Percentiles rank a stretch among this genome's conserved stretches.
Evolutionary conservation across 2,329 filamentous ascomycete species (phyloP).

Genomic region (Beauveria asiatica): DNA sequence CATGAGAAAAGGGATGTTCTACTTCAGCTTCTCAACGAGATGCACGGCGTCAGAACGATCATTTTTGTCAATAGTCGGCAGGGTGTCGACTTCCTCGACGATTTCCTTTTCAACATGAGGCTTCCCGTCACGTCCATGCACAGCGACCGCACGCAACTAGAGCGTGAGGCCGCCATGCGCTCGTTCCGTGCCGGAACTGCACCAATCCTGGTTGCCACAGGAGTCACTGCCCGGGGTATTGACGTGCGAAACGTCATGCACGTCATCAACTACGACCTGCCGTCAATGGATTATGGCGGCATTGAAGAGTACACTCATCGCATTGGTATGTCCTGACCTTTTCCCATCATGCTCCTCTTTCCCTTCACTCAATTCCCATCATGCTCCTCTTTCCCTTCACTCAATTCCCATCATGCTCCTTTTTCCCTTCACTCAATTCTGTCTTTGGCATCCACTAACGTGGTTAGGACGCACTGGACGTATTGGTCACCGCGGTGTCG

Average conservation of each 20-base stretch:
- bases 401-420: neutral
- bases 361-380: neutral
- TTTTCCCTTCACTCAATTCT: neutral
- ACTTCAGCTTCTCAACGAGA: constrained; percentile 61
- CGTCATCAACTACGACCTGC: constrained; percentile 90
- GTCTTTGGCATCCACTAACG: constrained; percentile 2
- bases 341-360: neutral
- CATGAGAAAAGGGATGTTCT: constrained; percentile 61
- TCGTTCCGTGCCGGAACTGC: constrained; percentile 66
- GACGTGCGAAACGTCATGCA: constrained; percentile 82
- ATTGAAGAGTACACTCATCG: constrained; percentile 92
- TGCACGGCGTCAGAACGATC: constrained; percentile 68
- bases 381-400: neutral
- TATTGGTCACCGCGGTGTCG: constrained; percentile 78
- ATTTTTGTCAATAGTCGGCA: constrained; percentile 83
- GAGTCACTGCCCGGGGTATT: constrained; percentile 78
- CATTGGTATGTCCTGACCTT: constrained; percentile 56
- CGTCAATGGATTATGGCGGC: constrained; percentile 65
- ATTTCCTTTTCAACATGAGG: constrained; percentile 71
- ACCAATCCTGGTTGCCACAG: constrained; percentile 80
- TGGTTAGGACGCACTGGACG: constrained; percentile 75
- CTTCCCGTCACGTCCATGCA: constrained; percentile 87
- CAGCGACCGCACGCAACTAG: constrained; percentile 73
- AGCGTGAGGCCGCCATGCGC: constrained; percentile 87
- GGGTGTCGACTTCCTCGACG: constrained; percentile 75